Percentiles rank a stretch among this genome's conserved stretches.
These are phyloP conservation scores for Skeletonema tropicum DNA, from an alignment of 108 stramenopile genomes.

Conservation along the genomic window DNA sequence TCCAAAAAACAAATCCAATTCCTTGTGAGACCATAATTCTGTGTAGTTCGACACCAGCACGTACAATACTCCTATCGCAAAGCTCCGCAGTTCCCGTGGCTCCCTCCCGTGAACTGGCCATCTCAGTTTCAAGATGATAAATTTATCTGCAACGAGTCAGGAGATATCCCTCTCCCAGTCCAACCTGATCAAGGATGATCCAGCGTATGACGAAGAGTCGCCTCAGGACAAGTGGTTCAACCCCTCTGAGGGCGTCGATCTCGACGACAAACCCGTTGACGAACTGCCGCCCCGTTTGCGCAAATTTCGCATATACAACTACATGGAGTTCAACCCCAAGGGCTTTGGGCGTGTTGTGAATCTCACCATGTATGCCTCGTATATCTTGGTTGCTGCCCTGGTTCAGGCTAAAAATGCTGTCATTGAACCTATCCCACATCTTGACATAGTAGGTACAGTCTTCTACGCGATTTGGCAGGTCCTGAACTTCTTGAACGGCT, in stretches of 20 bases:
- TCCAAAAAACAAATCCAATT: too few relatives aligned
- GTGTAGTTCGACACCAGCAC: too few relatives aligned
- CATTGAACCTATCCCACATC: too few relatives aligned
- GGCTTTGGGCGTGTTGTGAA: background rate
- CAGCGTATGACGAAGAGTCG: background rate
- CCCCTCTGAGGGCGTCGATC: background rate
- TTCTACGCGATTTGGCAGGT: background rate
- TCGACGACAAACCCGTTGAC: background rate
- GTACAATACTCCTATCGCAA: too few relatives aligned
- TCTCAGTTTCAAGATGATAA: too few relatives aligned
- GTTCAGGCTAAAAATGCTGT: background rate
- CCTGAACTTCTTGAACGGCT: background rate
- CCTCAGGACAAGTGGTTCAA: background rate
- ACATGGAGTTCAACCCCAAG: background rate
- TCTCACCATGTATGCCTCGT: background rate
- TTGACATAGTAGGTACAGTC: background rate
- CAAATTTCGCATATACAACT: background rate
- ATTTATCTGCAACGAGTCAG: too few relatives aligned
- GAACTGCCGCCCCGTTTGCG: background rate
- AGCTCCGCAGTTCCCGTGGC: too few relatives aligned
- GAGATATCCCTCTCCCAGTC: background rate
- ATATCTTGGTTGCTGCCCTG: background rate
- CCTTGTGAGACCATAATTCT: too few relatives aligned
- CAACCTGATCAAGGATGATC: background rate
- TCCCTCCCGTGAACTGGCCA: too few relatives aligned